These are phyloP conservation scores for Acmispon strigosus DNA, from an alignment of 306 rosid genomes.

Conservation along the genomic window DNA sequence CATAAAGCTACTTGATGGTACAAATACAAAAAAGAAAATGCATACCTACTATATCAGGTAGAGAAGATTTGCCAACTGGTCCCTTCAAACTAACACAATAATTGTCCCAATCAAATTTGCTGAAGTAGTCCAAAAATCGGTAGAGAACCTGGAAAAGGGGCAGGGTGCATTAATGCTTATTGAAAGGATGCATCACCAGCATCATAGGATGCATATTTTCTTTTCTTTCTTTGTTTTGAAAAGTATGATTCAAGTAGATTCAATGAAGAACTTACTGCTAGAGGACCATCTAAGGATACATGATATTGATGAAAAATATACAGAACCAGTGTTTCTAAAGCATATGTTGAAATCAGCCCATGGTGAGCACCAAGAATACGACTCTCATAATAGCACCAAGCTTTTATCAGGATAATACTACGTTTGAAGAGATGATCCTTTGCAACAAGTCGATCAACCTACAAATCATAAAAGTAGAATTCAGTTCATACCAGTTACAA, in stretches of 20 bases:
- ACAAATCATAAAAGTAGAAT: constrained; percentile 18
- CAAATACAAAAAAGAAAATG: constrained; percentile 1
- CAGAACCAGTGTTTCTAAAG: constrained; percentile 80
- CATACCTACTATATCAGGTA: constrained; percentile 64
- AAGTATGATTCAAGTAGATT: constrained; percentile 17
- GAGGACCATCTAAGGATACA: constrained; percentile 60
- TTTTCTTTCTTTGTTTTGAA: not conserved
- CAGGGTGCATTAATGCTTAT: constrained; percentile 8
- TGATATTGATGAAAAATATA: constrained; percentile 77
- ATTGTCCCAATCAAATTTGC: constrained; percentile 92
- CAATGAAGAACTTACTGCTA: constrained; percentile 53
- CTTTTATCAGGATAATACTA: constrained; percentile 74
- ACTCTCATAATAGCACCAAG: constrained; percentile 95
- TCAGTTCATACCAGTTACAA: constrained; percentile 13
- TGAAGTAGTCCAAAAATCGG: constrained; percentile 75
- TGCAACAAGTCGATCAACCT: constrained; percentile 72
- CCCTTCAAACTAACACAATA: constrained; percentile 80
- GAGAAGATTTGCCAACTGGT: constrained; percentile 66
- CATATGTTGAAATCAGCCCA: constrained; percentile 88
- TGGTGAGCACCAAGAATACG: constrained; percentile 90
- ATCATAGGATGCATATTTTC: constrained; percentile 17
- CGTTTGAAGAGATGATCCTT: constrained; percentile 82
- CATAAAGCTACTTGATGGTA: constrained; percentile 7
- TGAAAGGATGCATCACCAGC: constrained; percentile 19
- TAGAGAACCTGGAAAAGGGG: constrained; percentile 62